These are phyloP conservation scores for Eimeria necatrix DNA, from an alignment of 169 alveolate species.

Conservation along the genomic window DNA sequence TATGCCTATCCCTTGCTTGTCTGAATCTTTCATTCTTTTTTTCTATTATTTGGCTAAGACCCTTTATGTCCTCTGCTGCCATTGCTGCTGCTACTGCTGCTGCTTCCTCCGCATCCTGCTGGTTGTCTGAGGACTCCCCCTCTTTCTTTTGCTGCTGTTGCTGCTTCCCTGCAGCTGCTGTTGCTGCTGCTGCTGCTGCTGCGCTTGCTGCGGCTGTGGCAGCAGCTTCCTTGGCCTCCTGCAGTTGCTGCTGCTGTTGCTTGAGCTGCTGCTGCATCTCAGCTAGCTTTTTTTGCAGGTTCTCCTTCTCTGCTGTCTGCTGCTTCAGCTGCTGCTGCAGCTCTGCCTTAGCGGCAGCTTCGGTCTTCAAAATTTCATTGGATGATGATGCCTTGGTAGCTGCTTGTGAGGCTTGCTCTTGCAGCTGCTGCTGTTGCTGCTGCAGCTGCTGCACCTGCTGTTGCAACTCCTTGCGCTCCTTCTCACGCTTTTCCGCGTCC, in stretches of 20 bases:
- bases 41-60: background rate
- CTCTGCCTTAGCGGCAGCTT: background rate
- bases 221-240: conserved; percentile 16
- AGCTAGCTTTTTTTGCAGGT: background rate
- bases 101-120: conserved; percentile 5
- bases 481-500: background rate
- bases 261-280: conserved; percentile 12
- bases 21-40: background rate
- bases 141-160: background rate
- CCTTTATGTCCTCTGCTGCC: background rate
- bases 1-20: conserved; percentile 22
- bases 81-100: conserved; percentile 42
- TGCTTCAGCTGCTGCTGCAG: conserved; percentile 24
- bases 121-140: background rate
- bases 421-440: conserved; percentile 16
- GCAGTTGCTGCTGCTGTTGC: conserved; percentile 18
- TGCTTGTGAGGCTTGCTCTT: conserved; percentile 13
- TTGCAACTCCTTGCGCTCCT: background rate
- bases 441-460: conserved; percentile 4
- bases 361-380: background rate
- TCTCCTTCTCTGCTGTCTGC: background rate
- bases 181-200: background rate
- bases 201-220: background rate
- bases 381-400: background rate
- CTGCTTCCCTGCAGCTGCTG: conserved; percentile 2